Percentiles rank a stretch among this genome's conserved stretches.
Conservation (phyloP, 2,329 filamentous ascomycete genomes). For the Didymella segeticola region DNA sequence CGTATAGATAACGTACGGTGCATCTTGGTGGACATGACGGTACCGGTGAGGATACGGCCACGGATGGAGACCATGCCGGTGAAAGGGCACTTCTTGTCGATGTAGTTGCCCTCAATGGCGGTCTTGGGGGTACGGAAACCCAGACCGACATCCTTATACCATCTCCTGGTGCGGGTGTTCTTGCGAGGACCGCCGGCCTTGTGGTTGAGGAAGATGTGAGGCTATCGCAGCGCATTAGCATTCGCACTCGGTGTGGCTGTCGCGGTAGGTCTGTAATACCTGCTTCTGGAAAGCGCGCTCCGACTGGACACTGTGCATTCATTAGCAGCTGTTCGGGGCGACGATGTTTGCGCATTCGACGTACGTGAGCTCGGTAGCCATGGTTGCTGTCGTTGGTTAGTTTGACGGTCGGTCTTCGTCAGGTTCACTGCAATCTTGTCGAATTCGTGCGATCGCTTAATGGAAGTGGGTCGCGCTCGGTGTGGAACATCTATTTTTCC, state of each 20-base stretch:
- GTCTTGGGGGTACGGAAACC: slow-evolving; percentile 98
- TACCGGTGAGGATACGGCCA: slow-evolving; percentile 99
- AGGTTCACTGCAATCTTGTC: slow-evolving; percentile 24
- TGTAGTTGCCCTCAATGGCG: slow-evolving; percentile 98
- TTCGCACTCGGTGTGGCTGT: slow-evolving; percentile 20
- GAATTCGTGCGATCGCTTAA: slow-evolving; percentile 28
- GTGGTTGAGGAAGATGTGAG: slow-evolving; percentile 99
- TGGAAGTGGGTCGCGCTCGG: background rate
- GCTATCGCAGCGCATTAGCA: slow-evolving; percentile 65
- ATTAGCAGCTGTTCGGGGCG: slow-evolving; percentile 31
- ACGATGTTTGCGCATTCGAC: slow-evolving; percentile 22
- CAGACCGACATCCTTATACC: slow-evolving; percentile 99
- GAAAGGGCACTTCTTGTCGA: slow-evolving; percentile 99
- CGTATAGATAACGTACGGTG: slow-evolving; percentile 69
- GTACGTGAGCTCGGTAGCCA: slow-evolving; percentile 55
- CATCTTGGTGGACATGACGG: slow-evolving; percentile 99
- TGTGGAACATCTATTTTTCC: no score
- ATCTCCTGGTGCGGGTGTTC: slow-evolving; percentile 70
- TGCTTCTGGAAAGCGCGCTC: slow-evolving; percentile 99
- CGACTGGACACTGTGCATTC: slow-evolving; percentile 89
- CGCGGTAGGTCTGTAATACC: slow-evolving; percentile 37
- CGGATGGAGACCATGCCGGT: slow-evolving; percentile 98
- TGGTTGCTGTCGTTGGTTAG: slow-evolving; percentile 48
- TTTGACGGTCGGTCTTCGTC: slow-evolving; percentile 42
- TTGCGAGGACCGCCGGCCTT: slow-evolving; percentile 76